A percentile compares a stretch with the other conserved stretches of the same genome.
Evolutionary conservation across 2,329 filamentous ascomycete species (phyloP).

Genomic region (Aspergillus brasiliensis): DNA sequence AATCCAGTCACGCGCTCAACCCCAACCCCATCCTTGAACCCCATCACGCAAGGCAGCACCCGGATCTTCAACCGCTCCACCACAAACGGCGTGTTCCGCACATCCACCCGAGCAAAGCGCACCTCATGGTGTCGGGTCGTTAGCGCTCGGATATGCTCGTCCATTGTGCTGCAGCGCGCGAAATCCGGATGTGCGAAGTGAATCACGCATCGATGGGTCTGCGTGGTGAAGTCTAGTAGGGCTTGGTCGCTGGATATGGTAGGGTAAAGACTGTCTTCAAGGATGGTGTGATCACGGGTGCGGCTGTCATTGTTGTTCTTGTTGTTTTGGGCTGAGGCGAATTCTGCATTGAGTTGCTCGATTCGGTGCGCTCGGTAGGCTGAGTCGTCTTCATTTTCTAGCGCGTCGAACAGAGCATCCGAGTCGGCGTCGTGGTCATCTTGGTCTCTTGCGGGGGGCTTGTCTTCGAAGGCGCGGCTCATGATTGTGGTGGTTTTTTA

Average conservation of each 20-base stretch:
- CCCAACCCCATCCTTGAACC: conserved; percentile 49
- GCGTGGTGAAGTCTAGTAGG: conserved; percentile 63
- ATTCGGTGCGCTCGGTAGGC: conserved; percentile 60
- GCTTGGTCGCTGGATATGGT: conserved; percentile 55
- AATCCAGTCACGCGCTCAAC: conserved; percentile 51
- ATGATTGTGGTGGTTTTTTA: conserved; percentile 5
- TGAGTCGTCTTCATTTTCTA: conserved; percentile 56
- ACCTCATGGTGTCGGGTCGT: conserved; percentile 44
- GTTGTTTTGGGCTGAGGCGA: conserved; percentile 49
- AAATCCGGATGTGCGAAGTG: conserved; percentile 69
- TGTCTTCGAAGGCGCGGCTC: conserved; percentile 33
- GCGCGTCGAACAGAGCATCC: conserved; percentile 61
- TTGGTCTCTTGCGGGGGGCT: conserved; percentile 27
- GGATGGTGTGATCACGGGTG: conserved; percentile 27
- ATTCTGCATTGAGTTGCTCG: conserved; percentile 61
- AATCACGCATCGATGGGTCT: conserved; percentile 59
- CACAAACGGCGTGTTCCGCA: conserved; percentile 50
- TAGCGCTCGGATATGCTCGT: conserved; percentile 56
- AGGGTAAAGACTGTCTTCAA: conserved; percentile 36
- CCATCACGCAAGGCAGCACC: conserved; percentile 53
- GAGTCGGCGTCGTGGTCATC: conserved; percentile 53
- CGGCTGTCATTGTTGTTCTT: background rate
- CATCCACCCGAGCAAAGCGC: conserved; percentile 49
- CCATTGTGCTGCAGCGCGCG: conserved; percentile 63
- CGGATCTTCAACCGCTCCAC: conserved; percentile 50